Conservation (phyloP, 1,284 basidiomycete genomes). For the Heterobasidion parviporum region DNA sequence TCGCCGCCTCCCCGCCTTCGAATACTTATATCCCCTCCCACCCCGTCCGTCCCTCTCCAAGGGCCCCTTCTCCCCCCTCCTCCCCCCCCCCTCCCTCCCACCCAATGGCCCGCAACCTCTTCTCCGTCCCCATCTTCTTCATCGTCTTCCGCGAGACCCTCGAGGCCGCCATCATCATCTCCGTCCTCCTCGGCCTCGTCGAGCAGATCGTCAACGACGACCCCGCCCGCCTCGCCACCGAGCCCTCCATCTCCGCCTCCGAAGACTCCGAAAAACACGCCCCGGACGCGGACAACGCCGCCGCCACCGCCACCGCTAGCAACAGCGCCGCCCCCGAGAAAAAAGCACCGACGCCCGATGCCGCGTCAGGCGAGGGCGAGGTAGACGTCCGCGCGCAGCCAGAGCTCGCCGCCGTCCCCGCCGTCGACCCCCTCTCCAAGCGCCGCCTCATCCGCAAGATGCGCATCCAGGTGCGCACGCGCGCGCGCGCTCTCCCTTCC, state of each 20-base stretch:
- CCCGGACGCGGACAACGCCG: neutral
- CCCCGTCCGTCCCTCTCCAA: conserved; percentile 5
- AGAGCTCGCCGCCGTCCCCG: neutral
- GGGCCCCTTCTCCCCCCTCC: conserved; percentile 3
- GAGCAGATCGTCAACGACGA: conserved; percentile 64
- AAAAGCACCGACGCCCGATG: neutral
- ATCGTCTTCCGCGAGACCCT: conserved; percentile 87
- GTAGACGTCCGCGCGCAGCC: neutral
- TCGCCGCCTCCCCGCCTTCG: neutral
- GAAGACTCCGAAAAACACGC: conserved; percentile 17
- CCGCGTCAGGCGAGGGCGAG: neutral
- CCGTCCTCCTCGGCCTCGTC: conserved; percentile 79
- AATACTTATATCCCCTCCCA: neutral
- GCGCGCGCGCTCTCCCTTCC: neutral
- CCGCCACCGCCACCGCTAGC: neutral
- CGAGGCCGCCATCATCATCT: conserved; percentile 84
- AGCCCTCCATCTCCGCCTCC: neutral
- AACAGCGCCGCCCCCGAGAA: neutral
- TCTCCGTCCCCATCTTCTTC: conserved; percentile 81
- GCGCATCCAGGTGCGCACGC: conserved; percentile 45
- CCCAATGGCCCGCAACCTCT: conserved; percentile 54
- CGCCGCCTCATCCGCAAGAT: conserved; percentile 47
- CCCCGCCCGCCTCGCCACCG: conserved; percentile 10
- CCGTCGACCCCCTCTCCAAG: conserved; percentile 4
- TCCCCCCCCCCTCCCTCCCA: conserved; percentile 6